A percentile compares a stretch with the other conserved stretches of the same genome.
Conservation (phyloP, 768 basidiomycete species). For the Cyclocybe aegerita region DNA sequence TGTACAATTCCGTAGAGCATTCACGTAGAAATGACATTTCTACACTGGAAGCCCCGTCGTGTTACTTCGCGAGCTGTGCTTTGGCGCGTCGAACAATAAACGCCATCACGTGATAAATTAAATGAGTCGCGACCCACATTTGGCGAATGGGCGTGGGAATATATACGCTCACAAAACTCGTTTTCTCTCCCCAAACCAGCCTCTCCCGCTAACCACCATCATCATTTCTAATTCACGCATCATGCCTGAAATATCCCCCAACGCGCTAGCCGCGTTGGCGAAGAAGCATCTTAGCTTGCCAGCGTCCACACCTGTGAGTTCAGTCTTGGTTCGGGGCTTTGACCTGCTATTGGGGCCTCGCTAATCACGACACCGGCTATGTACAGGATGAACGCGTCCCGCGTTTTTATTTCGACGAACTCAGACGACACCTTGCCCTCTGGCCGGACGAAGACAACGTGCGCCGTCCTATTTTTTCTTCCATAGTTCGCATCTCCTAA, state of each 20-base stretch:
- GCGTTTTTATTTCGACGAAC: slow-evolving; percentile 31
- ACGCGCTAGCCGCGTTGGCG: slow-evolving; percentile 7
- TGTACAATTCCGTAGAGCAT: too few relatives aligned
- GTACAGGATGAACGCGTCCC: slow-evolving; percentile 26
- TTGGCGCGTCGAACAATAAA: too few relatives aligned
- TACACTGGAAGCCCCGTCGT: too few relatives aligned
- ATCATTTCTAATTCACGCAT: not conserved
- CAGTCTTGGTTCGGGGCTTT: not conserved
- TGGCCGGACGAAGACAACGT: slow-evolving; percentile 35
- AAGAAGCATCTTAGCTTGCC: slow-evolving; percentile 13
- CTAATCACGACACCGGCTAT: slow-evolving; percentile 1
- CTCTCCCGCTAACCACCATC: too few relatives aligned
- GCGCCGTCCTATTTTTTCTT: slow-evolving; percentile 6
- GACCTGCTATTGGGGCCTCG: not conserved
- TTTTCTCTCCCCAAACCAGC: too few relatives aligned
- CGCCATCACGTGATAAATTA: too few relatives aligned
- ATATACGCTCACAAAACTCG: too few relatives aligned
- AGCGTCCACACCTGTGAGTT: slow-evolving; percentile 7
- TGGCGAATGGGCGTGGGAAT: too few relatives aligned
- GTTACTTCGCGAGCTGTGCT: too few relatives aligned
- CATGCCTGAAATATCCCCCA: slow-evolving; percentile 6
- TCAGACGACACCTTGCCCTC: slow-evolving; percentile 28
- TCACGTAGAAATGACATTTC: too few relatives aligned
- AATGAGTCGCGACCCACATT: too few relatives aligned
- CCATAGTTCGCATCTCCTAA: not conserved